Evolutionary conservation across 2,329 filamentous ascomycete species (phyloP), one percentile per base, ranked within the genome.

Genomic region (Xylaria sp.): DNA sequence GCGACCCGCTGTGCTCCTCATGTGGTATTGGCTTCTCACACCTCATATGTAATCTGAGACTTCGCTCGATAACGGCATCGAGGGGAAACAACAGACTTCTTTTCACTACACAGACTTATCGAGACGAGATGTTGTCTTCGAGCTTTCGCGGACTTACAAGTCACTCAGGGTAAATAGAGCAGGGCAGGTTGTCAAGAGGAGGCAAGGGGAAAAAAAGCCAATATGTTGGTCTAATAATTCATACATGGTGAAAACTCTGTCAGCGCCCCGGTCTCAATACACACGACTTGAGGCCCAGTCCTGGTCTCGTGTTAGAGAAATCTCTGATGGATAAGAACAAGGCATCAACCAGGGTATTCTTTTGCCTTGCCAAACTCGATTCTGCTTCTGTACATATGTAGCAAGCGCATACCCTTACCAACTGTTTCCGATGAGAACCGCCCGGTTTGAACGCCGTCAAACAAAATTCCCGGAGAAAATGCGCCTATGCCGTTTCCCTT

Each of bases 311-410:
- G 37, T 54, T 52, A 41, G 50, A 65, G 46, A 65, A 66, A 57
- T 56, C 58, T 62, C 65, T 66, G 65, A 23, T 50, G 9, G n/a
- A 65, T 65, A 64, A 68, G 71, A 64, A 37, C 52, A 68, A 63
- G 58, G 62, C 55, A 12, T 72, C 54, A 67, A 65, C 63, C 44
- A 55, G 73, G 73, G 73, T 76, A 77, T 76, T 75, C 69, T 72
- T 70, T 69, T 69, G 67, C 70, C 72, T 67, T 65, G 72, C 71
- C 69, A 37, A 63, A 69, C 63, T 73, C 57, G 48, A 66, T 58
- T 66, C 71, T 71, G 69, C 70, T 66, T 74, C 73, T 74, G 73
- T 77, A 78, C 74, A 77, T 73, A 69, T 77, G 74, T 51, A 69
- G 54, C 74, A 73, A 70, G 66, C 74, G 23, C 73, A 62, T 76